Base-by-base conservation (phyloP, 2,329 filamentous ascomycete genomes). In the Emergomyces orientalis region DNA sequence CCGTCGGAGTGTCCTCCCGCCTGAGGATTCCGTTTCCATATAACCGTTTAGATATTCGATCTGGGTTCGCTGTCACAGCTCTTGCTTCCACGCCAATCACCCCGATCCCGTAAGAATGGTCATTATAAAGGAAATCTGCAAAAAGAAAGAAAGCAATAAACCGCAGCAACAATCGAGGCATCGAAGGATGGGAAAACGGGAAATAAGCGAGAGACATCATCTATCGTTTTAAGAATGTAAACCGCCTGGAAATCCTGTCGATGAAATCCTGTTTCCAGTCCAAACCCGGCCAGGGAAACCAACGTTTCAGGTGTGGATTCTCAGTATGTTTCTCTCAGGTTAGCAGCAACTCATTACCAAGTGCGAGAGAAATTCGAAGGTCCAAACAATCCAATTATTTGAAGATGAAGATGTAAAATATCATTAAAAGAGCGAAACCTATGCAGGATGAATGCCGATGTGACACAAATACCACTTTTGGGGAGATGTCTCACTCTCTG, bases 1-100 rank as follows among this genome's bases (percentile, higher is more conserved):
- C 77, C 1, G 82, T 84, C 2, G 81, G 76, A 65, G 78, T 84
- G 64, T 80, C 63, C 37, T 69, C 64, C 57, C 70, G 65, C 52
- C 65, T 67, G 4, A 49, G n/a, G 11, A 60, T 34, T 19, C 49
- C 25, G 9, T 30, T 57, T 41, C 19, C n/a, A 45, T 37, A 32
- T 32, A 43, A 61, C 14, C 27, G 43, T 11, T 11, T n/a, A 22
- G 27, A 32, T 59, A 32, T 47, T 45, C 22, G 56, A 45, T 32
- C 17, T 5, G 37, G 17, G 11, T 8, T 41, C 41, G 37, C 17
- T 14, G 39, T 19, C 59, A 39, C 41, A 25, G 58, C 43, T 27
- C 30, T 60, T 25, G 19, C 58, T 22, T 27, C 43, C 37, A 47
- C 58, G 7, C 58, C 58, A 32, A 25, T 14, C 25, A 39, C 34